Evolutionary conservation across 1,284 basidiomycete species (phyloP).

Genomic region (Cutaneotrichosporon curvatum): DNA sequence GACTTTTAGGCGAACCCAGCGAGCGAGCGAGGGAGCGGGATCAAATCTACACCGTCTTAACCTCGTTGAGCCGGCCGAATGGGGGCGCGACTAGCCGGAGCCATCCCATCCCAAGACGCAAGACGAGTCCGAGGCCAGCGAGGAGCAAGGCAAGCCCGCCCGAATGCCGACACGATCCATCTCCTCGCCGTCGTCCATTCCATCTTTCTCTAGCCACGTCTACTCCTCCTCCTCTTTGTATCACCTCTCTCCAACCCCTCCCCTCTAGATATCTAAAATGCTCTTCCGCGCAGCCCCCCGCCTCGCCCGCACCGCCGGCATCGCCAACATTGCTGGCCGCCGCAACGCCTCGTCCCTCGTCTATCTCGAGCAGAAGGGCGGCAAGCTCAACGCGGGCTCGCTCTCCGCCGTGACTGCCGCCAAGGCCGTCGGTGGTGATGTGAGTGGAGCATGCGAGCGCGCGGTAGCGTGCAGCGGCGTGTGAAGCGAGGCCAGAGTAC

Average conservation of each 20-base stretch:
- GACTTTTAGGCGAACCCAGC: no score
- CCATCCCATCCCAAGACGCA: no score
- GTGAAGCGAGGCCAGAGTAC: background rate
- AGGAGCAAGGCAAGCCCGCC: no score
- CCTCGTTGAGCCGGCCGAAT: no score
- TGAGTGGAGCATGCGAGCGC: slow-evolving; percentile 27
- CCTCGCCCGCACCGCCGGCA: slow-evolving; percentile 12
- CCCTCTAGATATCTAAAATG: slow-evolving; percentile 8
- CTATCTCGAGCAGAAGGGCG: slow-evolving; percentile 79
- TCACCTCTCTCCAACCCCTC: background rate
- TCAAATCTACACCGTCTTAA: no score
- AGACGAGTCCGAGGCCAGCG: no score
- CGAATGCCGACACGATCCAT: no score
- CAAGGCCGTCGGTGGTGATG: slow-evolving; percentile 60
- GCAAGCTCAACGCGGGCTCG: slow-evolving; percentile 74
- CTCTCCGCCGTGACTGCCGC: slow-evolving; percentile 87
- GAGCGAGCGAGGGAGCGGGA: no score
- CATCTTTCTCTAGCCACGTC: background rate
- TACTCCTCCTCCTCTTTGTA: background rate
- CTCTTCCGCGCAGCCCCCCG: slow-evolving; percentile 17
- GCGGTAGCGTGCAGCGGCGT: no score
- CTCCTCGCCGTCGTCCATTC: background rate
- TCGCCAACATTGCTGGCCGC: slow-evolving; percentile 20
- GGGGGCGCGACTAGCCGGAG: no score
- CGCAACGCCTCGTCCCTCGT: slow-evolving; percentile 57